Evolutionary conservation across 805 yeast species (phyloP), one percentile per base, ranked within the genome.

Genomic region (Candida maesae): DNA sequence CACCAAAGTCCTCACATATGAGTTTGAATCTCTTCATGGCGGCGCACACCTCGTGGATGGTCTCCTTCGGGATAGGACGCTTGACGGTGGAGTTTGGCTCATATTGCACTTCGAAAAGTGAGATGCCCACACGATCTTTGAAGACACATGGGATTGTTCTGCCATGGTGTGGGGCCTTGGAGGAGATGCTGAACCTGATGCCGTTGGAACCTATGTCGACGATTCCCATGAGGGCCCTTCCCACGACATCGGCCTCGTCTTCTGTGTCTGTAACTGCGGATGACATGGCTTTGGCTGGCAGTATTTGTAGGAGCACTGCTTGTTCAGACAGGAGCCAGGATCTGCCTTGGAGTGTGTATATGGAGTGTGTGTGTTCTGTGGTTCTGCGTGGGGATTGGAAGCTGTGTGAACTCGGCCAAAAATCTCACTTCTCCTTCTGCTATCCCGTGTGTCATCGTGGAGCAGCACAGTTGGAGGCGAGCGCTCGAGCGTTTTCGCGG

Each of bases 141-240:
- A 78, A 84, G 10, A 83, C 79, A 56, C 87, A 80, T 1, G 93
- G 91, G 75, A 84, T 76, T 5, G 81, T 79, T 46, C 93, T 69
- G 1, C 87, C 86, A 58, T 81, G 84, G 46, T 75, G 80, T 1
- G 82, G 68, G 3, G 84, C 81, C 36, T 76, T 70, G 2, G 88
- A 81, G 14, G 87, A 78, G 30, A 84, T 81, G 31, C 85, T 76
- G 55, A 84, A 81, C 38, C 90, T 65, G 34, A 84, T 73, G 28
- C 87, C 90, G 55, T 81, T 81, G 15, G 90, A 79, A 8, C 90
- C 91, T 16, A 84, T 80, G 58, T 84, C 90, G 3, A 82, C 88
- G 34, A 84, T 76, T 8, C 82, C 88, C 14, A 75, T 70, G 25
- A 78, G 56, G 6, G 79, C 74, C 50, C 81, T 64, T 2, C 78